phyloP scores from a whole-genome alignment of 768 basidiomycete species.

The Naganishia vishniacii region DNA sequence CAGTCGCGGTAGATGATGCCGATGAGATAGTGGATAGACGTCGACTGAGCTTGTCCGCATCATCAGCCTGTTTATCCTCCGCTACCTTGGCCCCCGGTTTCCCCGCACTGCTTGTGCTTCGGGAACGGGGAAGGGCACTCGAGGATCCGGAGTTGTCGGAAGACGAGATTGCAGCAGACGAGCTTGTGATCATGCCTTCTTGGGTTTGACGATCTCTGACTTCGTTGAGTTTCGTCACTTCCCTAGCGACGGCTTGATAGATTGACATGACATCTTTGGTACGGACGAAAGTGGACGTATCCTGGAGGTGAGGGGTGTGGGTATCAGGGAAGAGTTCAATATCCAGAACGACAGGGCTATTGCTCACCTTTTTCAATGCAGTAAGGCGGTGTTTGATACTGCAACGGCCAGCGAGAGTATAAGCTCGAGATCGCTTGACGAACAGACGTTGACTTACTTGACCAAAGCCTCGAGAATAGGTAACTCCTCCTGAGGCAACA shows the following conservation, averaged over 20 bases:
- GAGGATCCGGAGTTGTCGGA: slow-evolving; percentile 10
- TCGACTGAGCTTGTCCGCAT: slow-evolving; percentile 26
- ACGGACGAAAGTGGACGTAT: slow-evolving; percentile 85
- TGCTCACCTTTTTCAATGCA: slow-evolving; percentile 50
- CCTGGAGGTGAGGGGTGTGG: slow-evolving; percentile 66
- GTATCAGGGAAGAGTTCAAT: neutral
- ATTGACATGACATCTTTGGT: slow-evolving; percentile 86
- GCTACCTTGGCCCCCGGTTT: slow-evolving; percentile 24
- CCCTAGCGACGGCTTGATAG: slow-evolving; percentile 87
- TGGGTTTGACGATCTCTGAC: slow-evolving; percentile 56
- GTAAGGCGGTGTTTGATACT: slow-evolving; percentile 94
- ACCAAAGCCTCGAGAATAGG: slow-evolving; percentile 91
- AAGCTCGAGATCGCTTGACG: neutral
- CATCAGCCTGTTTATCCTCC: slow-evolving; percentile 18
- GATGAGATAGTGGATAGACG: slow-evolving; percentile 5
- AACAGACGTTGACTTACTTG: slow-evolving; percentile 55
- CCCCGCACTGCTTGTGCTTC: slow-evolving; percentile 14
- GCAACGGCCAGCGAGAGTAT: slow-evolving; percentile 4
- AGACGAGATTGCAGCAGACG: slow-evolving; percentile 24
- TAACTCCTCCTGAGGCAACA: slow-evolving; percentile 59
- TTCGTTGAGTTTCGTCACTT: slow-evolving; percentile 89
- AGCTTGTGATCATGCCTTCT: slow-evolving; percentile 25
- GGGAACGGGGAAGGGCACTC: slow-evolving; percentile 2
- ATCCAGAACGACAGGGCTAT: neutral
- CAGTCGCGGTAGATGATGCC: slow-evolving; percentile 5